Percentiles rank a stretch among this genome's conserved stretches.
Evolutionary conservation across 2,329 filamentous ascomycete species (phyloP).

Genomic region (Trichoderma sp.): DNA sequence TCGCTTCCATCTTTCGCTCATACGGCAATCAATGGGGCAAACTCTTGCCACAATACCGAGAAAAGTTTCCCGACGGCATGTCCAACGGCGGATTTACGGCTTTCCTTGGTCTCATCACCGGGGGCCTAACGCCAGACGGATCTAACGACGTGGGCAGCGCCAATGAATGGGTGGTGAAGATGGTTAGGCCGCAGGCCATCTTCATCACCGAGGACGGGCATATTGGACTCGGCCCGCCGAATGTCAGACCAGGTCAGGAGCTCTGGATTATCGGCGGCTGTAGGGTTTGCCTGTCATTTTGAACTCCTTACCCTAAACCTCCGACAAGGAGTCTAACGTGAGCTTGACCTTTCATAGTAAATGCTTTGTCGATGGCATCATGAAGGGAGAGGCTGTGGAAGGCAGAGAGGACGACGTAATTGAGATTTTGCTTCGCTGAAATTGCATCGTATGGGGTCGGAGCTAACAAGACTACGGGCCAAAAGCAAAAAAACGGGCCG

Average conservation of each 20-base stretch:
- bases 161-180: background rate
- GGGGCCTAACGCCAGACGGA: background rate
- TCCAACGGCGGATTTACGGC: background rate
- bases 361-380: background rate
- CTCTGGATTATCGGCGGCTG: conserved; percentile 3
- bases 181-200: background rate
- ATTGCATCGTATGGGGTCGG: background rate
- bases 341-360: conserved; percentile 8
- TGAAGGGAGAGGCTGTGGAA: conserved; percentile 6
- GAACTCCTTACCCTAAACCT: background rate
- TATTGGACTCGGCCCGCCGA: background rate
- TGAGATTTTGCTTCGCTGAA: conserved; percentile 7
- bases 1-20: background rate
- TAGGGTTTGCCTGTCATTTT: background rate
- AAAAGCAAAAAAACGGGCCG: background rate
- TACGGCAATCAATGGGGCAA: conserved; percentile 1
- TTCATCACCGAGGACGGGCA: background rate
- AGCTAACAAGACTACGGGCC: background rate
- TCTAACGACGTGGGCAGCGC: background rate
- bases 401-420: background rate
- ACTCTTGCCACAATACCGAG: background rate
- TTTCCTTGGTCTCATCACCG: background rate
- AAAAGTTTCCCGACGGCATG: background rate
- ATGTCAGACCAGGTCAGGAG: background rate
- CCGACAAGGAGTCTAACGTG: background rate